phyloP scores from a whole-genome alignment of 208 protist genomes.

The Trichomonas gallinae region DNA sequence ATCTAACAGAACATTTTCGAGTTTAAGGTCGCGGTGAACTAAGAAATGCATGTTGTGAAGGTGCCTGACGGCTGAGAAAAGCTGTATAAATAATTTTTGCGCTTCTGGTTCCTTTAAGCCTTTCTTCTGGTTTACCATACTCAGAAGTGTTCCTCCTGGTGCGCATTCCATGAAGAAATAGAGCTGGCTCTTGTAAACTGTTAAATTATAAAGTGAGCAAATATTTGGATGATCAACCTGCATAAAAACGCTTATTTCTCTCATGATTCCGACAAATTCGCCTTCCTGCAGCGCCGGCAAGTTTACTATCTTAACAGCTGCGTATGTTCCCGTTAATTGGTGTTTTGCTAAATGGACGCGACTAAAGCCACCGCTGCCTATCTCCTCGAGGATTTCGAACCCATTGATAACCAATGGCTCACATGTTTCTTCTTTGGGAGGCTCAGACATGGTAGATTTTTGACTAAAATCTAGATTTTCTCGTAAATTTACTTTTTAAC shows the following conservation, averaged over 20 bases:
- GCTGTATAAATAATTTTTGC: not conserved
- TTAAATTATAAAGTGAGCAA: not conserved
- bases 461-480: not conserved
- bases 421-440: not conserved
- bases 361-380: not conserved
- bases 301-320: not conserved
- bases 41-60: not conserved
- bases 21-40: conserved; percentile 8
- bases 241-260: not conserved
- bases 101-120: not conserved
- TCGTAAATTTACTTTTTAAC: not conserved
- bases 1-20: not conserved
- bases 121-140: not conserved
- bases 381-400: not conserved
- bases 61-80: not conserved
- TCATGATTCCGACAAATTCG: not conserved
- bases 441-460: not conserved
- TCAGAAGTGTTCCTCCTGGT: not conserved
- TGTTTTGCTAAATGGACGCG: not conserved
- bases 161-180: not conserved
- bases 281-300: not conserved
- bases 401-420: not conserved
- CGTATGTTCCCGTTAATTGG: not conserved
- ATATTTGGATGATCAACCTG: not conserved
- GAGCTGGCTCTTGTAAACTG: not conserved